Base-by-base conservation (phyloP, 495 filamentous ascomycete genomes). In the Penicillium simplicissimum region DNA sequence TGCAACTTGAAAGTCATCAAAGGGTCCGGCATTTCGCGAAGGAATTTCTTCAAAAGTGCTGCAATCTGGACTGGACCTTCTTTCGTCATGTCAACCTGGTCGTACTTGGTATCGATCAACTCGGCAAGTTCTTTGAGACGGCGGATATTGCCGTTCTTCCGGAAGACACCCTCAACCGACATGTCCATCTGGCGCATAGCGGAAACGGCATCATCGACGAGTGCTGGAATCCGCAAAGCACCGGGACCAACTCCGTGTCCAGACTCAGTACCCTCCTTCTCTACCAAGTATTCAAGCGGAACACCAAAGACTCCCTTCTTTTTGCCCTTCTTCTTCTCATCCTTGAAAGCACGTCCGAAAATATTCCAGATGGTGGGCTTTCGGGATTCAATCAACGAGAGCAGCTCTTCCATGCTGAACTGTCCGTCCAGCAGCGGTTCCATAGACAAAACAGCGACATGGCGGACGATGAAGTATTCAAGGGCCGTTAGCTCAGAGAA, bases 111-210 rank as follows among this genome's bases (percentile, higher is more conserved):
- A 72, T 99, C 94, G 55, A 98, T 89, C 65, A 85, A 78, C 42
- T 94, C 91, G 31, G 89, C 85, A 19, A 96, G 77, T 56, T 97
- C 93, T 62, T 89, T 90, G 28, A 98, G 81, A 53, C 91, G 88
- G 68, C 90, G 89, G 71, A 99, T 97, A 70, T 97, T 98, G 60
- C 95, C 95, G 69, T 97, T 99, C 82, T 99, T 99, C 57, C 95
- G 89, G 84, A 99, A 99, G 49, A 99, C 94, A 68, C 96, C 96
- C 71, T 99, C 95, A 8, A 98, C 91, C 17, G 92, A 96, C 83
- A 99, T 96, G 75, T 99, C 95, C 93, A 98, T 99, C 70, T 92
- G 94, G 63, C 91, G 87, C 91, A 99, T 95, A 31, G 93, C 91
- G 6, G 90, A 90, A 14, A 98, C 86, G 28, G 93, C 86, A 68